phyloP scores from a whole-genome alignment of 371 early-diverging fungal genomes.

The Apophysomyces sp. region DNA sequence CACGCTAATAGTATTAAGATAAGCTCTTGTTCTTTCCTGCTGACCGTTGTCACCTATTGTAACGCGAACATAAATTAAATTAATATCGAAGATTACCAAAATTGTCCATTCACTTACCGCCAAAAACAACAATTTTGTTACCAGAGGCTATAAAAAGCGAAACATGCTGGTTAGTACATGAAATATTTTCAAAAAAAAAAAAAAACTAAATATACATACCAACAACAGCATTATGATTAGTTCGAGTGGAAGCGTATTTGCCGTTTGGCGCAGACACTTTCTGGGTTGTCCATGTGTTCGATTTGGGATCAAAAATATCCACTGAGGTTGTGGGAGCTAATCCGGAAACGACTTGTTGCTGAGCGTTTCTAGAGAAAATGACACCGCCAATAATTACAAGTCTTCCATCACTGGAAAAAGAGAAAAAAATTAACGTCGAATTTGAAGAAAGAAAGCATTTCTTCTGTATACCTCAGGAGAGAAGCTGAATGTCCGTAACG shows the following conservation, averaged over 20 bases:
- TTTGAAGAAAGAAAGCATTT: not conserved
- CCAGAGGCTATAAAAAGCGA: constrained; percentile 20
- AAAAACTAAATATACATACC: constrained; percentile 27
- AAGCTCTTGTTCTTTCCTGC: constrained; percentile 16
- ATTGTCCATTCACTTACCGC: constrained; percentile 26
- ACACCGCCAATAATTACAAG: constrained; percentile 47
- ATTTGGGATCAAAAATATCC: constrained; percentile 27
- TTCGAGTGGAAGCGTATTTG: constrained; percentile 19
- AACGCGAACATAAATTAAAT: not conserved
- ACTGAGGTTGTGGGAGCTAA: constrained; percentile 19
- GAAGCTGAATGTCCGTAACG: constrained; percentile 43
- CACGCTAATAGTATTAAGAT: constrained; percentile 28
- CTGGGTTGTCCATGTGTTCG: constrained; percentile 22
- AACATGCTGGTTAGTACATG: not conserved
- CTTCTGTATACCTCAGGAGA: constrained; percentile 27
- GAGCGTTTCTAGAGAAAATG: not conserved
- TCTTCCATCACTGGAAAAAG: constrained; percentile 29
- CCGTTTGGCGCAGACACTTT: not conserved
- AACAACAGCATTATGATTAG: constrained; percentile 37
- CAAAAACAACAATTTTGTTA: constrained; percentile 42
- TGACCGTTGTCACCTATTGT: constrained; percentile 31
- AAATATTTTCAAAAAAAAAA: constrained; percentile 2
- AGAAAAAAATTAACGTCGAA: constrained; percentile 3
- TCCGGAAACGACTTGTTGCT: too few species aligned
- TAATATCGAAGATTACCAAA: too few species aligned